Base-by-base conservation (phyloP, 352 stramenopile species). In the Vaucheria bursata region DNA sequence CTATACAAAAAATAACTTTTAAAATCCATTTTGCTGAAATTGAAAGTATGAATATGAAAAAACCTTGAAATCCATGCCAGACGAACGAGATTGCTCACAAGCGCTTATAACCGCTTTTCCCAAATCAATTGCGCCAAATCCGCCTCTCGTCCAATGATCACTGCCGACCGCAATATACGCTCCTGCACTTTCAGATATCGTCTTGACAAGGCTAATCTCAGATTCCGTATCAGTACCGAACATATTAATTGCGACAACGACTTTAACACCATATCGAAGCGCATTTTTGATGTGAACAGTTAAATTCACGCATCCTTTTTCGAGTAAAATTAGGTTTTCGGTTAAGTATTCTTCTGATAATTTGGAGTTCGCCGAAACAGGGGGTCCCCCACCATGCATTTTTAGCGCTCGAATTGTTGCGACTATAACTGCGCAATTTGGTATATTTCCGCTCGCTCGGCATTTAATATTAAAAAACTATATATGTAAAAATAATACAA, bases 401-500 rank as follows among this genome's bases (percentile, higher is more conserved):
- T 99, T 99, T 31, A 99, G 85, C 36, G 96, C 95, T 39, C 96
- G 92, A 35, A 99, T 91, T 1, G 96, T 99, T 18, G 95, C 93
- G 12, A 99, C 96, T 38, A 99, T 91, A 52, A 99, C 94, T 45
- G 95, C 94, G 77, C 92, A 98, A 80, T 97, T 91, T 4, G 96
- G 96, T n/a, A 89, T 93, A 3, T 98, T 85, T 12, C 93, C 94
- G 75, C 88, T 96, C 38, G 90, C 89, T 37, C 95, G 90, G 85
- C 95, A 98, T 88, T 99, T 99, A 82, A 99, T 98, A 88, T 98
- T 98, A 86, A 98, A 98, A 84, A 98, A 98, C 86, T 59, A 25
- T 25, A 59, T n/a, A n/a, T n/a, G n/a, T n/a, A n/a, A n/a, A n/a
- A n/a, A n/a, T n/a, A n/a, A n/a, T n/a, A n/a, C n/a, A n/a, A 75